Evolutionary conservation across 768 basidiomycete genomes (phyloP).

Genomic region (Termitomyces titanicus): DNA sequence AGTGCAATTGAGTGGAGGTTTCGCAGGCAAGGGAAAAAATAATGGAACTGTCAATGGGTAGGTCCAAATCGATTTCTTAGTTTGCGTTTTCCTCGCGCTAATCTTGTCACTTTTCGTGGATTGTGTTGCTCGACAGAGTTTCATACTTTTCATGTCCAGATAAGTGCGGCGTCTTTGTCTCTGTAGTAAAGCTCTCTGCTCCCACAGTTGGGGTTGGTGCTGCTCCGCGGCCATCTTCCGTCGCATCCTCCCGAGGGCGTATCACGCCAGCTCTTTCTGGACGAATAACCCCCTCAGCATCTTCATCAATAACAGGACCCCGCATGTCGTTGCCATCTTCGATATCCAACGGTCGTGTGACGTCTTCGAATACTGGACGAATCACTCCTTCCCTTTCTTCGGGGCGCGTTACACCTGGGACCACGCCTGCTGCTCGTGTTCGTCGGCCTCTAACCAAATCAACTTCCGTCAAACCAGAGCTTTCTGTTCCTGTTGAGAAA

Average conservation of each 20-base stretch:
- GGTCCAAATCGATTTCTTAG: conserved; percentile 24
- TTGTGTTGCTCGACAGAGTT: conserved; percentile 40
- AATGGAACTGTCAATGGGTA: conserved; percentile 88
- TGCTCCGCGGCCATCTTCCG: conserved; percentile 66
- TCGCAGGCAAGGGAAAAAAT: conserved; percentile 92
- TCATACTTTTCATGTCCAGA: conserved; percentile 85
- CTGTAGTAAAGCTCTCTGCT: conserved; percentile 73
- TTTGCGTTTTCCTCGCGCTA: conserved; percentile 14
- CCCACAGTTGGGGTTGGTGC: conserved; percentile 62
- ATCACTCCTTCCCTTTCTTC: conserved; percentile 42
- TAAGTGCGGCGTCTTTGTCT: conserved; percentile 89
- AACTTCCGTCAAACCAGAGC: conserved; percentile 24
- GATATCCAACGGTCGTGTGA: conserved; percentile 34
- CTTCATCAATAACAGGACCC: conserved; percentile 25
- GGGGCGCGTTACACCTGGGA: conserved; percentile 35
- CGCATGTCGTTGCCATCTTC: conserved; percentile 33
- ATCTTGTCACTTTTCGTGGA: not conserved
- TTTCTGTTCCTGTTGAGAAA: conserved; percentile 32
- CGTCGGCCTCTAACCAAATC: conserved; percentile 29
- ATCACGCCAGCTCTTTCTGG: conserved; percentile 56
- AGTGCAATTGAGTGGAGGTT: conserved; percentile 84
- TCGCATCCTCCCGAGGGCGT: conserved; percentile 68
- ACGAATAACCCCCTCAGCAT: conserved; percentile 46
- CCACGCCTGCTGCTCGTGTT: conserved; percentile 32
- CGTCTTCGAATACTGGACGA: conserved; percentile 43